A percentile compares a stretch with the other conserved stretches of the same genome.
phyloP scores from a whole-genome alignment of 495 filamentous ascomycete genomes.

The Penicillium verhagenii region DNA sequence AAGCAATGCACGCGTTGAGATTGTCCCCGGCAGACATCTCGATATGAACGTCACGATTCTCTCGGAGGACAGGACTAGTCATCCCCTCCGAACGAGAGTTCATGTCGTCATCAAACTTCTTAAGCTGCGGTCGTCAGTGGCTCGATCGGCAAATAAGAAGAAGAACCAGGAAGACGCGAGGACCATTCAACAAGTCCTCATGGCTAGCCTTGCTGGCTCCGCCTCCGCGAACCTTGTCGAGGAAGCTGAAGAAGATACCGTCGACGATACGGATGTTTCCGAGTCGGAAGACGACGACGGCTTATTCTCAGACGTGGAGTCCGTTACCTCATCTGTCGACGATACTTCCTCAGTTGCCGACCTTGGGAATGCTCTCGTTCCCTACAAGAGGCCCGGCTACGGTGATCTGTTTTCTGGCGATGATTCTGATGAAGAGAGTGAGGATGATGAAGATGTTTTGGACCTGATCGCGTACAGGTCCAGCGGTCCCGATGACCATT shows the following conservation, averaged over 20 bases:
- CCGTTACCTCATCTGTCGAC: neutral
- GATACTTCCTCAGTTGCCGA: neutral
- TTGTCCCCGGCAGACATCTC: slow-evolving; percentile 1
- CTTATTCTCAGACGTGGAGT: neutral
- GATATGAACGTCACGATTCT: slow-evolving; percentile 11
- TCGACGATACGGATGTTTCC: neutral
- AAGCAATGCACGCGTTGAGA: neutral
- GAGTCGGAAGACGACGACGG: neutral
- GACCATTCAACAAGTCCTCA: neutral
- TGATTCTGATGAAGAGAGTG: neutral
- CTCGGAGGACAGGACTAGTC: neutral
- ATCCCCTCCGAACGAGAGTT: slow-evolving; percentile 11
- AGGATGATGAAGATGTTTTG: neutral
- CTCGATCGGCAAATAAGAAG: neutral
- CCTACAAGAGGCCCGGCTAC: neutral
- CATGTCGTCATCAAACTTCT: slow-evolving; percentile 18
- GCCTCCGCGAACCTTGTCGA: neutral
- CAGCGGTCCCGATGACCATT: neutral
- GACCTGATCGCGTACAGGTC: neutral
- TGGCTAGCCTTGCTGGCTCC: neutral
- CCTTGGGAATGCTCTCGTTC: neutral
- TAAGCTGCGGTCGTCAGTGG: slow-evolving; percentile 10
- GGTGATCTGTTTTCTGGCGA: too few relatives aligned
- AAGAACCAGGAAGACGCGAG: slow-evolving; percentile 5
- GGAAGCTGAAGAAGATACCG: neutral